A percentile compares a stretch with the other conserved stretches of the same genome.
phyloP scores from a whole-genome alignment of 163 green algal genomes.

The Trebouxia gelatinosa region DNA sequence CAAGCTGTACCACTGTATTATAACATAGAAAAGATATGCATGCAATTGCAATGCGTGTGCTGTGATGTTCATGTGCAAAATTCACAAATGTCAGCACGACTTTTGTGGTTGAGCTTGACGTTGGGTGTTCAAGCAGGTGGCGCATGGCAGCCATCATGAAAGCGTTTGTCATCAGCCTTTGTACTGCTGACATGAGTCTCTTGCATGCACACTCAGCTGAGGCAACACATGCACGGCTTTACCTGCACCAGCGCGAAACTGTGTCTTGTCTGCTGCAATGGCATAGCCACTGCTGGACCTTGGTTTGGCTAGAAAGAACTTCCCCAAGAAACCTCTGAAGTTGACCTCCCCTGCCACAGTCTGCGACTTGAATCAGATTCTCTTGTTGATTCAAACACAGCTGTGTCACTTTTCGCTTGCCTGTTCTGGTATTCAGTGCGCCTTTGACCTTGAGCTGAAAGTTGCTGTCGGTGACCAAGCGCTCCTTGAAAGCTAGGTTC shows the following conservation, averaged over 20 bases:
- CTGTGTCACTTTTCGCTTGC: no score
- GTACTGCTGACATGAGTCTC: not conserved
- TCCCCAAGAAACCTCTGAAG: constrained; percentile 5
- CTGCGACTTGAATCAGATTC: no score
- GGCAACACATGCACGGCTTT: no score
- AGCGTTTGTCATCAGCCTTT: not conserved
- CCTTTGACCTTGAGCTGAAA: constrained; percentile 22
- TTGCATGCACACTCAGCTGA: not conserved
- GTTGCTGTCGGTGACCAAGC: constrained; percentile 24
- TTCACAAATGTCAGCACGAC: not conserved
- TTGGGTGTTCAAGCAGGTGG: not conserved
- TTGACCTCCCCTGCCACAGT: not conserved
- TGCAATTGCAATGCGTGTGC: no score
- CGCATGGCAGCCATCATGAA: not conserved
- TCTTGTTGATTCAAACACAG: no score
- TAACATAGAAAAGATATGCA: not conserved
- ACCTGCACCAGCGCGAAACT: constrained; percentile 21
- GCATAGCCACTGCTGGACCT: constrained; percentile 17
- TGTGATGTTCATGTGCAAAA: not conserved
- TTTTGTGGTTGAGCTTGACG: not conserved
- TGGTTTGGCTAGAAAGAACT: constrained; percentile 17
- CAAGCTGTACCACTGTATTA: not conserved
- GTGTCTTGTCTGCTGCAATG: not conserved
- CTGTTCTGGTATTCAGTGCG: constrained; percentile 18
- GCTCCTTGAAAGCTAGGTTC: constrained; percentile 24